phyloP scores from a whole-genome alignment of 2,329 filamentous ascomycete genomes.

The Rhexocercosporidium sp. region DNA sequence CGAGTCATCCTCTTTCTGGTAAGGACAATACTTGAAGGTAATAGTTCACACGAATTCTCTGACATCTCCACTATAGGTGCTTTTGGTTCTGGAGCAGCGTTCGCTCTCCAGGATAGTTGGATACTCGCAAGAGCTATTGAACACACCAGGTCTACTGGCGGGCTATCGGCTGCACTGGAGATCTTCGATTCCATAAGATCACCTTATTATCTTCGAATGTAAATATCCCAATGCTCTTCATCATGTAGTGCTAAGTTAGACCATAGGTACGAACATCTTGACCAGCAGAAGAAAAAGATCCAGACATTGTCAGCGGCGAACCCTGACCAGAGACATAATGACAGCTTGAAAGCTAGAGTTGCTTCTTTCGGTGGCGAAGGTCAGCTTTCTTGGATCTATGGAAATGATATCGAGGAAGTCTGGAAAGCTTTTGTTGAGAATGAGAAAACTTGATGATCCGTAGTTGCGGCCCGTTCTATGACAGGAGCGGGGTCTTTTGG shows the following conservation, averaged over 20 bases:
- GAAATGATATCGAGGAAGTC: conserved; percentile 47
- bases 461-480: neutral
- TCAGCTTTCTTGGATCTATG: conserved; percentile 47
- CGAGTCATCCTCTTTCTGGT: conserved; percentile 59
- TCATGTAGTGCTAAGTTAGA: neutral
- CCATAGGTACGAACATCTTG: conserved; percentile 43
- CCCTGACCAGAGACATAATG: conserved; percentile 39
- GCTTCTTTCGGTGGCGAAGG: conserved; percentile 42
- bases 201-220: conserved; percentile 49
- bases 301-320: conserved; percentile 28
- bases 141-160: conserved; percentile 24
- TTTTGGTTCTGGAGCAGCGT: conserved; percentile 52
- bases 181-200: conserved; percentile 48
- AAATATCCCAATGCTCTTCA: conserved; percentile 9
- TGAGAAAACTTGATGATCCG: neutral
- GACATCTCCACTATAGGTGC: conserved; percentile 39
- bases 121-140: conserved; percentile 47
- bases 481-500: neutral
- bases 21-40: neutral
- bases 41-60: neutral
- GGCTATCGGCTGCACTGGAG: conserved; percentile 40
- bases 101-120: conserved; percentile 53
- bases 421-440: conserved; percentile 34
- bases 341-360: conserved; percentile 40
- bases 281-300: conserved; percentile 31